A percentile compares a stretch with the other conserved stretches of the same genome.
These are phyloP conservation scores for Rhizopogon parksii DNA, from an alignment of 1,284 basidiomycete genomes.

Conservation along the genomic window DNA sequence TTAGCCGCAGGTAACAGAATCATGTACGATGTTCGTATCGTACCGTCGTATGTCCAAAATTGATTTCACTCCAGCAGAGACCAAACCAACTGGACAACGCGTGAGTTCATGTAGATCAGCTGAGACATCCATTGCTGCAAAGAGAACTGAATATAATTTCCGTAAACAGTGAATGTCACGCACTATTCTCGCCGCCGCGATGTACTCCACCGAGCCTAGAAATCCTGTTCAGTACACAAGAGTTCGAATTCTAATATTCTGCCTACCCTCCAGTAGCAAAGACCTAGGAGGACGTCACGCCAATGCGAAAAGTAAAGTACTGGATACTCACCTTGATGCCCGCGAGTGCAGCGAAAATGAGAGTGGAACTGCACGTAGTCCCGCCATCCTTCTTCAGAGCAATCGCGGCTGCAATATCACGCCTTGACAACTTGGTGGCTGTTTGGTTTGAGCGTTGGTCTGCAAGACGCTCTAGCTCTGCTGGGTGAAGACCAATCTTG, in stretches of 20 bases:
- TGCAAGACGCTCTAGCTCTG: constrained; percentile 70
- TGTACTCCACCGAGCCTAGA: constrained; percentile 85
- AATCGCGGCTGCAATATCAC: constrained; percentile 81
- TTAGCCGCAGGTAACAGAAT: constrained; percentile 8
- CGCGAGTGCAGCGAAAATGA: constrained; percentile 73
- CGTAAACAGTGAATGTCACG: constrained; percentile 21
- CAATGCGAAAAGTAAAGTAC: not conserved
- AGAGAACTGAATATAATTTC: not conserved
- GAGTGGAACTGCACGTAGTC: constrained; percentile 86
- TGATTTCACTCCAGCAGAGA: constrained; percentile 93
- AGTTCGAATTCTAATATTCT: not conserved
- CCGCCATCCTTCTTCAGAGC: constrained; percentile 72
- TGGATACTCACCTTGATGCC: constrained; percentile 63
- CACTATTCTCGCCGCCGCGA: constrained; percentile 83
- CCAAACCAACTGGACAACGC: constrained; percentile 80
- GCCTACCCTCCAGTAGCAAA: constrained; percentile 77
- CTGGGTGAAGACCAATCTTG: constrained; percentile 72
- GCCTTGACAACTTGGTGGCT: constrained; percentile 74
- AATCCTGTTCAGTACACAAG: constrained; percentile 12
- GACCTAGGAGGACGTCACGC: constrained; percentile 37
- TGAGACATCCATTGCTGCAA: constrained; percentile 87
- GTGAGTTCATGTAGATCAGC: constrained; percentile 84
- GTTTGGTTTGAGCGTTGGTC: constrained; percentile 41
- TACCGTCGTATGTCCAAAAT: constrained; percentile 89
- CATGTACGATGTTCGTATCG: constrained; percentile 2